Evolutionary conservation across 2,329 filamentous ascomycete genomes (phyloP).

Genomic region (Neocucurbitaria cava): DNA sequence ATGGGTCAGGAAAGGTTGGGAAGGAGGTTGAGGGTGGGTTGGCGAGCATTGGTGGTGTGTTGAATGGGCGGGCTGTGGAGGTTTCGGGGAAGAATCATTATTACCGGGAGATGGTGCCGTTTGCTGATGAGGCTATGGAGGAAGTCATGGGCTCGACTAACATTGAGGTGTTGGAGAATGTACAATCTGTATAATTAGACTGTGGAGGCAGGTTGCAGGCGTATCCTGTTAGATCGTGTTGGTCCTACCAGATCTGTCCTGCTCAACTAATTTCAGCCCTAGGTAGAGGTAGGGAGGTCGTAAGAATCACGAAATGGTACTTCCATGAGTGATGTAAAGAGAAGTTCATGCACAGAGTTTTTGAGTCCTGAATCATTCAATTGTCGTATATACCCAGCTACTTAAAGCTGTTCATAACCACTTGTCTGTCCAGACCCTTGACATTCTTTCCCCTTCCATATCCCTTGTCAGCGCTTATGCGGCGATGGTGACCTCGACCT

Average conservation of each 20-base stretch:
- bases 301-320: neutral
- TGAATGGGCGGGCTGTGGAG: constrained; percentile 26
- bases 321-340: neutral
- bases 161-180: constrained; percentile 29
- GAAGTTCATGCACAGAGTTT: neutral
- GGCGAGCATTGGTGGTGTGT: constrained; percentile 27
- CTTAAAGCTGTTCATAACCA: constrained; percentile 35
- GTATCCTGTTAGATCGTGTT: neutral
- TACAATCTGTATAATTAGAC: neutral
- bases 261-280: too few relatives aligned
- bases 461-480: constrained; percentile 61
- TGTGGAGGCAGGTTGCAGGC: neutral
- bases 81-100: constrained; percentile 29
- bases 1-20: constrained; percentile 14
- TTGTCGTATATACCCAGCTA: constrained; percentile 28
- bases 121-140: constrained; percentile 28
- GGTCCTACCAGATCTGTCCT: neutral
- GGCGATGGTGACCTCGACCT: constrained; percentile 92
- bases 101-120: constrained; percentile 26
- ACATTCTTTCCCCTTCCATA: constrained; percentile 21
- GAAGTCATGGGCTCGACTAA: constrained; percentile 33
- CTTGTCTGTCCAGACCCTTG: constrained; percentile 24
- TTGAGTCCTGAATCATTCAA: constrained; percentile 28
- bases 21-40: constrained; percentile 24
- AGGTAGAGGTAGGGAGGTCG: too few relatives aligned